phyloP scores from a whole-genome alignment of 2,329 filamentous ascomycete genomes.

The Fusarium praegraminearum region DNA sequence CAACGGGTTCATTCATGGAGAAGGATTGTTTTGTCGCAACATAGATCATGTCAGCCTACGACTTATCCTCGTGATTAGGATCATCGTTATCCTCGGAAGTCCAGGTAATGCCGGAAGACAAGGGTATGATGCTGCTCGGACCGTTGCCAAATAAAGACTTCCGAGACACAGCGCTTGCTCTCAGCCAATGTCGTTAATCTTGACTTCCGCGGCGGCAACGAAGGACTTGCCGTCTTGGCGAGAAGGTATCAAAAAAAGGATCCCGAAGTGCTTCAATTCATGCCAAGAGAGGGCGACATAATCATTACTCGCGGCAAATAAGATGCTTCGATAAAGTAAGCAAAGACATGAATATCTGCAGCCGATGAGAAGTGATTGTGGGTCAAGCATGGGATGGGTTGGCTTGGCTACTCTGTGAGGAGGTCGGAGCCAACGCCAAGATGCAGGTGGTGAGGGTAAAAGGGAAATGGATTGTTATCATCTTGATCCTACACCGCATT shows the following conservation, averaged over 20 bases:
- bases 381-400: background rate
- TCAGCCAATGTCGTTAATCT: conserved; percentile 8
- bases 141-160: conserved; percentile 57
- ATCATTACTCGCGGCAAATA: conserved; percentile 11
- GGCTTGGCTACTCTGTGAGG: conserved; percentile 5
- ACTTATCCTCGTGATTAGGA: background rate
- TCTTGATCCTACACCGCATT: background rate
- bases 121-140: conserved; percentile 61
- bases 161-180: background rate
- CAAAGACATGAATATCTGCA: conserved; percentile 8
- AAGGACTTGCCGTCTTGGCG: conserved; percentile 2
- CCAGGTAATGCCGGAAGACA: conserved; percentile 65
- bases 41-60: background rate
- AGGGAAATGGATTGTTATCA: background rate
- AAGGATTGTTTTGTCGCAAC: conserved; percentile 7
- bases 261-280: conserved; percentile 12
- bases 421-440: conserved; percentile 11
- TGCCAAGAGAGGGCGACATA: conserved; percentile 5
- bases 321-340: conserved; percentile 18
- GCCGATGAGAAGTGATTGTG: background rate
- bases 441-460: conserved; percentile 2
- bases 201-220: conserved; percentile 8
- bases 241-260: conserved; percentile 12
- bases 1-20: background rate
- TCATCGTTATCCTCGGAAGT: conserved; percentile 60